Base-by-base conservation (phyloP, 2,329 filamentous ascomycete genomes). In the Venturia aucupariae region DNA sequence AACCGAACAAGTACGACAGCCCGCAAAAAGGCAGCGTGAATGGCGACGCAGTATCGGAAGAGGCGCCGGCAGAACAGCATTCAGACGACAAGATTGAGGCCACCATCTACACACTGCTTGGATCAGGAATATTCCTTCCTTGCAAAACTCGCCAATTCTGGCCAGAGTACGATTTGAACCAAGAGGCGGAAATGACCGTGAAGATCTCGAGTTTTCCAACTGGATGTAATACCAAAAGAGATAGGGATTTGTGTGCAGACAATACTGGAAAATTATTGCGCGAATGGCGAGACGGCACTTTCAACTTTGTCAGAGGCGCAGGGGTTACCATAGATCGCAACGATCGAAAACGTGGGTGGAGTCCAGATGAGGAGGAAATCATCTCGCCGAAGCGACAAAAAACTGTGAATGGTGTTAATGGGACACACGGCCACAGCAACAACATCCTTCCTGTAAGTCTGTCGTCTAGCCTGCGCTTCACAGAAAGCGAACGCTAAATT, bases 71-170 rank as follows among this genome's bases (percentile, higher is more conserved):
- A 69, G 27, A 67, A 69, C n/a, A 68, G 63, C 42, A 48, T 66
- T 55, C 61, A 22, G 69, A 70, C 41, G 69, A 69, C 11, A 64
- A 65, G 41, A 51, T 63, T 35, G 64, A 70, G 61, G 63, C 27
- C 17, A 75, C 79, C 46, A 73, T 85, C 46, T 73, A 77, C 41
- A 71, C 74, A 17, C 73, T 86, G 44, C 82, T 92, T 51, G 80
- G 85, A 63, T 80, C 82, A 38, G 89, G 90, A 61, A 83, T 91
- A 67, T 73, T 94, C 60, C 84, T 88, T 68, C 85, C 85, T 7
- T 84, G 91, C 30, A 74, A 74, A 68, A 71, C 73, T 35, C 71
- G 72, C 22, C 75, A 79, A 22, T 82, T 80, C 65, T 75, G 79
- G n/a, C 79, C 82, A 60, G 81, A 85, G 0, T 81, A 84, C 61